These are phyloP conservation scores for Zymoseptoria tritici DNA, from an alignment of 2,329 filamentous ascomycete species.

Conservation along the genomic window DNA sequence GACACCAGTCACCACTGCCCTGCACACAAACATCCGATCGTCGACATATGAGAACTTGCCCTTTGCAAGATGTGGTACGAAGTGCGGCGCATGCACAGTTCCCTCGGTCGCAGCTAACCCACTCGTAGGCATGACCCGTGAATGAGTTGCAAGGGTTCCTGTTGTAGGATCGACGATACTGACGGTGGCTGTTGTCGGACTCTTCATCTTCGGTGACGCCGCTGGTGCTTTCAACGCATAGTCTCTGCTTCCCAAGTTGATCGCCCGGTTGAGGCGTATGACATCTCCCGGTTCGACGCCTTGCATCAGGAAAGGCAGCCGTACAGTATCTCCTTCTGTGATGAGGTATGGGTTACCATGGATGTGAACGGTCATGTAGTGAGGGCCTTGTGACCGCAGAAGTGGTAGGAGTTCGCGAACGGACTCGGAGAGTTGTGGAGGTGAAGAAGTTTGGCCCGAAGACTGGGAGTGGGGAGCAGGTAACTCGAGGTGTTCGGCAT, in stretches of 20 bases:
- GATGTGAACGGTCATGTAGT: slow-evolving; percentile 75
- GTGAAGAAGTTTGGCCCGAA: slow-evolving; percentile 1
- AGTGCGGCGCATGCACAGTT: slow-evolving; percentile 26
- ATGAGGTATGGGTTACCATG: slow-evolving; percentile 74
- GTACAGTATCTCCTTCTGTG: slow-evolving; percentile 47
- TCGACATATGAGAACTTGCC: slow-evolving; percentile 56
- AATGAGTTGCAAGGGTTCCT: slow-evolving; percentile 17
- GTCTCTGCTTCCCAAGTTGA: slow-evolving; percentile 74
- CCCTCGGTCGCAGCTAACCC: slow-evolving; percentile 20
- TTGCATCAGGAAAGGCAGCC: slow-evolving; percentile 45
- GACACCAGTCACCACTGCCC: slow-evolving; percentile 74
- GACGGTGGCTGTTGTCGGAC: slow-evolving; percentile 18
- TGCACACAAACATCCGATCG: slow-evolving; percentile 74
- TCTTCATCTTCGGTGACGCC: slow-evolving; percentile 37
- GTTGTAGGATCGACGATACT: slow-evolving; percentile 22
- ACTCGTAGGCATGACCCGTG: slow-evolving; percentile 25
- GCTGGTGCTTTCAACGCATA: slow-evolving; percentile 73
- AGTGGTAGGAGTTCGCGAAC: slow-evolving; percentile 60
- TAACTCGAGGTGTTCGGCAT: neutral
- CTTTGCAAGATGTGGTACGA: slow-evolving; percentile 34
- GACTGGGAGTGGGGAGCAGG: neutral
- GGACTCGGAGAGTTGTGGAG: slow-evolving; percentile 45
- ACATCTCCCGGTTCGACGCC: slow-evolving; percentile 64
- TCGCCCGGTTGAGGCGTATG: slow-evolving; percentile 79
- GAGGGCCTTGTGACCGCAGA: slow-evolving; percentile 62